Percentiles rank a stretch among this genome's conserved stretches.
Conservation (phyloP, 805 yeast species). For the Candida hispaniensis region DNA sequence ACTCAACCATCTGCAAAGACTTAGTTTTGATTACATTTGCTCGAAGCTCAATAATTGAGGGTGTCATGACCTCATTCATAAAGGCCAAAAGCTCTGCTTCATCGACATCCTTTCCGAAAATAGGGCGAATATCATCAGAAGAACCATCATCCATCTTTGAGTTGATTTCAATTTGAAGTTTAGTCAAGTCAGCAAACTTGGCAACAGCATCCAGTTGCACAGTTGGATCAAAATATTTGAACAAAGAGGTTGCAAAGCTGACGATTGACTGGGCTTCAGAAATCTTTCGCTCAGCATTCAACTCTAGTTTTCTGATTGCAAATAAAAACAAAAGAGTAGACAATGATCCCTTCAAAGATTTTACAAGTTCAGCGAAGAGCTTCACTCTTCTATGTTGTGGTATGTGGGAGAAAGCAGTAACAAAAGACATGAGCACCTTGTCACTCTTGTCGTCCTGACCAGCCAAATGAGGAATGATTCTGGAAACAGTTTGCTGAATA, state of each 20-base stretch:
- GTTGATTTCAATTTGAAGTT: conserved; percentile 14
- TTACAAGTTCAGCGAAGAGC: conserved; percentile 67
- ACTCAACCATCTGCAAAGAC: conserved; percentile 14
- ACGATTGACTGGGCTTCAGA: conserved; percentile 9
- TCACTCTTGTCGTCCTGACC: conserved; percentile 47
- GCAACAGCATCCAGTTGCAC: conserved; percentile 38
- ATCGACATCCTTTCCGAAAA: conserved; percentile 5
- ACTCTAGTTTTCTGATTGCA: conserved; percentile 62
- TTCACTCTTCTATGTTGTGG: conserved; percentile 93
- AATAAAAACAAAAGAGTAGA: conserved; percentile 66
- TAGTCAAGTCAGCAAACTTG: conserved; percentile 21
- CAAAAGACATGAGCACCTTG: conserved; percentile 75
- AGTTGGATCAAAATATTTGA: conserved; percentile 53
- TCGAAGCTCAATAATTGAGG: conserved; percentile 9
- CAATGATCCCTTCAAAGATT: conserved; percentile 55
- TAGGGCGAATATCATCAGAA: conserved; percentile 19
- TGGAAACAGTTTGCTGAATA: conserved; percentile 79
- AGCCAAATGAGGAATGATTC: conserved; percentile 79
- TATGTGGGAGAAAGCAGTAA: conserved; percentile 89
- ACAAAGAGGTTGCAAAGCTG: conserved; percentile 16
- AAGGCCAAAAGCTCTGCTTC: conserved; percentile 8
- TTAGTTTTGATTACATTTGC: conserved; percentile 11
- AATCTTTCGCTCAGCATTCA: conserved; percentile 43
- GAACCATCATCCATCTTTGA: conserved; percentile 32
- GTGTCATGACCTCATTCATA: conserved; percentile 5